A percentile compares a stretch with the other conserved stretches of the same genome.
phyloP scores from a whole-genome alignment of 2,329 filamentous ascomycete species.

The Xylaria sp. region DNA sequence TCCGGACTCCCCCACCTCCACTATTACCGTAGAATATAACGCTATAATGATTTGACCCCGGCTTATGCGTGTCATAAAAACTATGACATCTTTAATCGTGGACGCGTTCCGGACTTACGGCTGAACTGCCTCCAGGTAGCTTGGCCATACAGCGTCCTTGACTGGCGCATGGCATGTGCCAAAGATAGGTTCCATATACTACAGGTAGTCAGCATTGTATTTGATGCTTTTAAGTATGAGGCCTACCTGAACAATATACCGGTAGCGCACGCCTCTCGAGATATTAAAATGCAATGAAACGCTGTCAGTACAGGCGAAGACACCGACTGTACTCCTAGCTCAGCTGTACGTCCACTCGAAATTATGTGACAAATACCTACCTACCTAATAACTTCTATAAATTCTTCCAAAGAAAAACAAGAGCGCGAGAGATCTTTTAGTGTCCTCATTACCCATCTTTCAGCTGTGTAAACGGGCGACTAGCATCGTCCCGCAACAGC shows the following conservation, averaged over 20 bases:
- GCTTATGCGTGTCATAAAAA: background rate
- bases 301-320: background rate
- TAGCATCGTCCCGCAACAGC: background rate
- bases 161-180: background rate
- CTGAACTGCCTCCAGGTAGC: background rate
- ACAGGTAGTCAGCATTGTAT: background rate
- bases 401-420: background rate
- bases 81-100: background rate
- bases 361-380: background rate
- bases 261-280: background rate
- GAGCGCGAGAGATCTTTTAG: background rate
- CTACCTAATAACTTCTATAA: background rate
- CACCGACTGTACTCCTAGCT: background rate
- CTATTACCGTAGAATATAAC: background rate
- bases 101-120: background rate
- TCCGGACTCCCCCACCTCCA: background rate
- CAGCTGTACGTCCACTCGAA: background rate
- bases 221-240: background rate
- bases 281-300: constrained; percentile 12
- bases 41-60: background rate
- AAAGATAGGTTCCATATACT: background rate
- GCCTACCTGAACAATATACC: background rate
- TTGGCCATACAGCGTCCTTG: background rate
- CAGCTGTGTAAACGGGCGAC: background rate
- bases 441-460: background rate